These are phyloP conservation scores for Beverwykella pulmonaria DNA, from an alignment of 495 filamentous ascomycete genomes.

Conservation along the genomic window DNA sequence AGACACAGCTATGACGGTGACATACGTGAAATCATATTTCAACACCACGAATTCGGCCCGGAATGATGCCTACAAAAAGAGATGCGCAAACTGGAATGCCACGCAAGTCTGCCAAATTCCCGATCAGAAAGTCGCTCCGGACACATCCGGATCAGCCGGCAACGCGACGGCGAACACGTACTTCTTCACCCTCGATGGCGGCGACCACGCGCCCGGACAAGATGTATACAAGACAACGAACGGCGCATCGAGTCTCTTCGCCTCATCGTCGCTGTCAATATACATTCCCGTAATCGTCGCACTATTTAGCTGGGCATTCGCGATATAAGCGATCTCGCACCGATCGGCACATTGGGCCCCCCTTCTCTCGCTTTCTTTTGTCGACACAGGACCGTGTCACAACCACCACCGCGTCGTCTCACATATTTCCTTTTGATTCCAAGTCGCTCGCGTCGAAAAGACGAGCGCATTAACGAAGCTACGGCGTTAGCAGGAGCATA, in stretches of 20 bases:
- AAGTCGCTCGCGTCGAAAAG: background rate
- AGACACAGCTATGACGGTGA: slow-evolving; percentile 63
- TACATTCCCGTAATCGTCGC: slow-evolving; percentile 13
- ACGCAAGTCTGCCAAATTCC: slow-evolving; percentile 63
- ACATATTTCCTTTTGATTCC: slow-evolving; percentile 5
- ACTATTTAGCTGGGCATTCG: slow-evolving; percentile 12
- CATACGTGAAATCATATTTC: slow-evolving; percentile 76
- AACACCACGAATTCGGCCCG: slow-evolving; percentile 57
- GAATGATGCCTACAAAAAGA: slow-evolving; percentile 16
- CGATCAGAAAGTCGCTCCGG: slow-evolving; percentile 50
- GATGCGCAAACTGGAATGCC: slow-evolving; percentile 18
- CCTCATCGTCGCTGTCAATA: background rate
- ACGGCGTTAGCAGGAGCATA: background rate
- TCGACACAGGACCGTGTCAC: background rate
- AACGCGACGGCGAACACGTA: slow-evolving; percentile 49
- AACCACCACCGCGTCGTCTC: background rate
- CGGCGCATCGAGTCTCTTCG: background rate
- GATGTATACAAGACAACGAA: slow-evolving; percentile 6
- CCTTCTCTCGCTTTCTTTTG: background rate
- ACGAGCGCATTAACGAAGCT: slow-evolving; percentile 7
- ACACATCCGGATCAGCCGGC: slow-evolving; percentile 37
- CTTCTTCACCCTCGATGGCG: slow-evolving; percentile 61
- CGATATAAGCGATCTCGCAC: background rate
- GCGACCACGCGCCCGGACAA: slow-evolving; percentile 21
- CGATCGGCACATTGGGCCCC: background rate